Base-by-base conservation (phyloP, 1,284 basidiomycete species). In the Irpex sp. region DNA sequence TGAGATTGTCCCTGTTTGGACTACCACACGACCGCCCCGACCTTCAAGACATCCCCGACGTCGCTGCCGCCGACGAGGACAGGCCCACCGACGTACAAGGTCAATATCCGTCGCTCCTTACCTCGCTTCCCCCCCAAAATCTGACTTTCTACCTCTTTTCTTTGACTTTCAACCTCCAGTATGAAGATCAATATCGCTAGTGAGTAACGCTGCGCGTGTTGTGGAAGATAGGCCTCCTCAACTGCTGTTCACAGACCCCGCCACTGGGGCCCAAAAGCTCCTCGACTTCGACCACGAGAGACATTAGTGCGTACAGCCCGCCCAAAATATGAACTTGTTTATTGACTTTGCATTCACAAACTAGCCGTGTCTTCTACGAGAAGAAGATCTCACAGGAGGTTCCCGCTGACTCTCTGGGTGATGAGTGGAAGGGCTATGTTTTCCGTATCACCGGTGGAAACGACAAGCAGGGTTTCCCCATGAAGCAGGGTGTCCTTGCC, bases 141-240 rank as follows among this genome's bases (percentile, higher is more conserved):
- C 64, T 71, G 64, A 72, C 55, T 51, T 59, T 51, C 36, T 61
- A 44, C 49, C 31, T 44, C 36, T 52, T n/a, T 58, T 52, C 49
- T 54, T 51, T 58, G 21, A 34, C 51, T 59, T 40, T 26, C 40
- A 37, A 58, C 13, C 26, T 59, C 13, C 59, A 83, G 78, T 77
- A 96, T 97, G 96, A 97, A 97, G 89, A 82, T 97, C 81, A 97
- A 97, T 86, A 93, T 98, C 79, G 93, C 96, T 79, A 96, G 94
- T 94, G 77, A 81, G 88, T 82, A 36, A 31, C 52, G 56, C 40
- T 59, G 54, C 56, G 63, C 63, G 59, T 37, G n/a, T 51, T 37
- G 51, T 52, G 4, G 36, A 49, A 21, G 60, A 21, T 60, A 13
- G 57, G 57, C 64, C 62, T 61, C 69, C 61, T 62, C 13, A 60